These are phyloP conservation scores for Clarireedia sp. DNA, from an alignment of 2,329 filamentous ascomycete species.

Conservation along the genomic window DNA sequence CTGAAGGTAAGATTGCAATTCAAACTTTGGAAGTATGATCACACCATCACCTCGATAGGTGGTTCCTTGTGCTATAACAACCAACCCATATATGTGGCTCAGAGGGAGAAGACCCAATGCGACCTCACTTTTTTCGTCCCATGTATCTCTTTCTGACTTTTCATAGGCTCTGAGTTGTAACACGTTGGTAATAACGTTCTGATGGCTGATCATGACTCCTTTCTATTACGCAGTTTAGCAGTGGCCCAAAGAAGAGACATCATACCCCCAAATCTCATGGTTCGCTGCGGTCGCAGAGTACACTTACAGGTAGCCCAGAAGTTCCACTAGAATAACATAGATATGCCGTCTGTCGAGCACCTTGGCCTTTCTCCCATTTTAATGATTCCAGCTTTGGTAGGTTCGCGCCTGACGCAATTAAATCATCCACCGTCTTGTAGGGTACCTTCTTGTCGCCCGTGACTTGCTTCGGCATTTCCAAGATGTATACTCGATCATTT, in stretches of 20 bases:
- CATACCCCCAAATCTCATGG: background rate
- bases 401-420: constrained; percentile 53
- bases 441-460: constrained; percentile 40
- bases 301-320: constrained; percentile 52
- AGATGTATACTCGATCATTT: constrained; percentile 63
- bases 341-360: constrained; percentile 63
- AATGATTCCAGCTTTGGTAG: constrained; percentile 47
- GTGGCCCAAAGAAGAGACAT: background rate
- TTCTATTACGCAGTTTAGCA: constrained; percentile 39
- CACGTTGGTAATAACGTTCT: constrained; percentile 72
- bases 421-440: constrained; percentile 67
- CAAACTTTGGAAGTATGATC: constrained; percentile 68
- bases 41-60: constrained; percentile 66
- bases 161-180: constrained; percentile 37
- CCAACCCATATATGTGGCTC: constrained; percentile 74
- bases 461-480: constrained; percentile 54
- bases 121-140: constrained; percentile 16
- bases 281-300: background rate
- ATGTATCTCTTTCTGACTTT: constrained; percentile 41
- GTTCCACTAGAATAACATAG: constrained; percentile 56
- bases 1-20: constrained; percentile 55
- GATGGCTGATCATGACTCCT: constrained; percentile 80
- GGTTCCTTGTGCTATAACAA: constrained; percentile 58
- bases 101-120: constrained; percentile 73
- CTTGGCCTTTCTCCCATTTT: constrained; percentile 56